phyloP scores from a whole-genome alignment of 2,329 filamentous ascomycete genomes.

The Ploettnerulaceae sp. region DNA sequence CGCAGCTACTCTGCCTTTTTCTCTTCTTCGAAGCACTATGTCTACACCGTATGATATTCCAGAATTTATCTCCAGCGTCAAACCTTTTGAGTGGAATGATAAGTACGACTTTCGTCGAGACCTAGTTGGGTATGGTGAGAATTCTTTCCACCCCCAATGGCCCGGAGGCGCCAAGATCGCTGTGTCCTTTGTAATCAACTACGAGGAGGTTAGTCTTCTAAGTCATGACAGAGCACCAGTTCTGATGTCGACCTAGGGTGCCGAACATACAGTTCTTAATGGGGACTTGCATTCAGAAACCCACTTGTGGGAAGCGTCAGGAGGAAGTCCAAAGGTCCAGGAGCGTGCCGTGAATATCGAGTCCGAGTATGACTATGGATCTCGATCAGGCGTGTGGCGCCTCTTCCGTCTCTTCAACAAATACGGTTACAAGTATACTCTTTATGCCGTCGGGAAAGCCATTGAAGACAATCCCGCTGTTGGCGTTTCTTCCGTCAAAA shows the following conservation, averaged over 20 bases:
- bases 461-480: constrained; percentile 39
- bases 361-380: constrained; percentile 36
- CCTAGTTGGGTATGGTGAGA: constrained; percentile 28
- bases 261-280: constrained; percentile 25
- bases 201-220: constrained; percentile 23
- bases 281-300: constrained; percentile 26
- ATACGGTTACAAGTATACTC: constrained; percentile 40
- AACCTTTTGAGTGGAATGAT: constrained; percentile 28
- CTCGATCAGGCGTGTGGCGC: constrained; percentile 37
- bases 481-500: constrained; percentile 37
- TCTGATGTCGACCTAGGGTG: constrained; percentile 17
- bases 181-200: constrained; percentile 32
- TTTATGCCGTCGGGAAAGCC: constrained; percentile 39
- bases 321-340: constrained; percentile 20
- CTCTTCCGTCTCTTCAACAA: constrained; percentile 40
- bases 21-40: constrained; percentile 12
- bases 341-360: constrained; percentile 32
- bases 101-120: constrained; percentile 30
- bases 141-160: constrained; percentile 34
- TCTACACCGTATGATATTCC: constrained; percentile 24
- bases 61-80: constrained; percentile 20
- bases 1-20: neutral
- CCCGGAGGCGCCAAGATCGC: constrained; percentile 33
- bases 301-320: constrained; percentile 24
- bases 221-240: neutral